These are phyloP conservation scores for Jamesozyma lodderae DNA, from an alignment of 805 yeast genomes.

Conservation along the genomic window DNA sequence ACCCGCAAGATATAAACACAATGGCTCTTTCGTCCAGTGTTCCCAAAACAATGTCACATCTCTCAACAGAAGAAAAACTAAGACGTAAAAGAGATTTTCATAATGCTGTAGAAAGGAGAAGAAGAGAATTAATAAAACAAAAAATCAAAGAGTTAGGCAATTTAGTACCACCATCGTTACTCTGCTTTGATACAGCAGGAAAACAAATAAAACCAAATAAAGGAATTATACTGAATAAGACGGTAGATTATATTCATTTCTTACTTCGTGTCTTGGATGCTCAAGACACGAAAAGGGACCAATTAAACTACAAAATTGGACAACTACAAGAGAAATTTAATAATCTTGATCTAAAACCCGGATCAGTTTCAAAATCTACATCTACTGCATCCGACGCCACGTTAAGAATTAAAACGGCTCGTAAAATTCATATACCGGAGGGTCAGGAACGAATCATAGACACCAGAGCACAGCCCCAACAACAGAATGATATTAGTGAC, in stretches of 20 bases:
- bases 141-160: conserved; percentile 75
- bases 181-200: conserved; percentile 38
- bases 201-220: conserved; percentile 77
- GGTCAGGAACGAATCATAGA: conserved; percentile 22
- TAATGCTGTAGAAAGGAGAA: conserved; percentile 86
- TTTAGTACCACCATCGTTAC: conserved; percentile 68
- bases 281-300: conserved; percentile 42
- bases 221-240: conserved; percentile 62
- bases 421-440: conserved; percentile 1
- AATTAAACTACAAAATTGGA: conserved; percentile 33
- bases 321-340: conserved; percentile 23
- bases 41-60: conserved; percentile 12
- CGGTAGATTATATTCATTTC: conserved; percentile 72
- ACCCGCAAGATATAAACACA: neutral
- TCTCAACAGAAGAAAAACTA: conserved; percentile 51
- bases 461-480: conserved; percentile 14
- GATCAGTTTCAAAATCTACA: too few species aligned
- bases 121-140: conserved; percentile 85
- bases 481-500: conserved; percentile 7
- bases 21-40: conserved; percentile 10
- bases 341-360: conserved; percentile 1
- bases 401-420: neutral
- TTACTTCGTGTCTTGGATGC: conserved; percentile 49
- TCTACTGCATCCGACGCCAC: neutral
- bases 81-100: conserved; percentile 80